These are phyloP conservation scores for Cladosporium sp. DNA, from an alignment of 2,329 filamentous ascomycete genomes.

Conservation along the genomic window DNA sequence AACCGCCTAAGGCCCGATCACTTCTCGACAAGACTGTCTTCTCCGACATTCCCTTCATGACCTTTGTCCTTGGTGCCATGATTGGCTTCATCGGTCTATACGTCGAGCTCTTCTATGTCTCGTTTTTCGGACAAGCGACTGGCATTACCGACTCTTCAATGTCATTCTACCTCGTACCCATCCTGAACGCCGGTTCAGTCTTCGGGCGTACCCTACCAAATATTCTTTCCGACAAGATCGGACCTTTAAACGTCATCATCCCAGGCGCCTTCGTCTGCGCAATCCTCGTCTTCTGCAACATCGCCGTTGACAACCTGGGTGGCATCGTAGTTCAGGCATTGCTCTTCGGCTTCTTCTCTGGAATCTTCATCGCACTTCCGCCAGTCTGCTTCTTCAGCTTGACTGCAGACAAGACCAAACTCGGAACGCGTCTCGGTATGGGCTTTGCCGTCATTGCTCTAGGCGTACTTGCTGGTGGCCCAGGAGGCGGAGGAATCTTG, in stretches of 20 bases:
- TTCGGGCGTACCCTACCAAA: conserved; percentile 40
- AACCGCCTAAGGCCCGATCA: conserved; percentile 32
- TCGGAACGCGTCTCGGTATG: conserved; percentile 43
- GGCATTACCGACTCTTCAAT: conserved; percentile 31
- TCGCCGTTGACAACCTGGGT: conserved; percentile 32
- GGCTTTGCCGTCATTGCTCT: conserved; percentile 32
- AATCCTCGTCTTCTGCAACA: conserved; percentile 34
- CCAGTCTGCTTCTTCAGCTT: conserved; percentile 38
- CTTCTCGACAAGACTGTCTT: conserved; percentile 40
- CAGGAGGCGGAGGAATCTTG: conserved; percentile 34
- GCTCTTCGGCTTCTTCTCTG: conserved; percentile 41
- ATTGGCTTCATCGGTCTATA: conserved; percentile 41
- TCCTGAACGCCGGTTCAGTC: conserved; percentile 39
- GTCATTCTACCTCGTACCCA: conserved; percentile 41
- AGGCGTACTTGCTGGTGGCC: conserved; percentile 33
- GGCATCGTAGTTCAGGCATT: conserved; percentile 35
- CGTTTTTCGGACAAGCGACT: conserved; percentile 32
- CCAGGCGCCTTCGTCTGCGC: conserved; percentile 31
- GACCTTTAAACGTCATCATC: conserved; percentile 35
- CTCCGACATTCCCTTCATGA: conserved; percentile 35
- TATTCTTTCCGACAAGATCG: conserved; percentile 35
- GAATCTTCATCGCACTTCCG: conserved; percentile 41
- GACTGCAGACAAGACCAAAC: conserved; percentile 37
- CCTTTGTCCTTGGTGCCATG: conserved; percentile 31
- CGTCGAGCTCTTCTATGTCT: conserved; percentile 39